These are phyloP conservation scores for Neonectria sp. DNA, from an alignment of 2,329 filamentous ascomycete species.

Conservation along the genomic window DNA sequence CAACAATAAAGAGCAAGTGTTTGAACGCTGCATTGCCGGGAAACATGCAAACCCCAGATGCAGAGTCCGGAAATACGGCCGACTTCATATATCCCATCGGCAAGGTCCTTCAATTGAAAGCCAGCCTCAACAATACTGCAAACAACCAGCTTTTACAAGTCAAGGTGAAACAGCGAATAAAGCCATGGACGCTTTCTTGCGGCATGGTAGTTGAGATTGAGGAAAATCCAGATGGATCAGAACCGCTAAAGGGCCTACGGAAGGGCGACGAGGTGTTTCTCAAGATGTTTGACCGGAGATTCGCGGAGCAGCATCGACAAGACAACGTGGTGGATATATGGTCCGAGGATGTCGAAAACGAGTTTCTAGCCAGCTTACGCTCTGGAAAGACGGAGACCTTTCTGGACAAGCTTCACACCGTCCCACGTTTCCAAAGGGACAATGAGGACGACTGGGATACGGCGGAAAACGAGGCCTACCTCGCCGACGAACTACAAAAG, in stretches of 20 bases:
- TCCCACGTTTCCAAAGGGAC: not conserved
- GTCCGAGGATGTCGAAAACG: conserved; percentile 7
- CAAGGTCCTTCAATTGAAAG: not conserved
- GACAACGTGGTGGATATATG: conserved; percentile 32
- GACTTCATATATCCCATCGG: conserved; percentile 4
- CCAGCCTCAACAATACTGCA: not conserved
- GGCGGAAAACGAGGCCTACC: conserved; percentile 36
- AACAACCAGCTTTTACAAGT: not conserved
- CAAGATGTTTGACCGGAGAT: conserved; percentile 44
- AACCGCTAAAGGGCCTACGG: not conserved
- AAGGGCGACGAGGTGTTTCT: conserved; percentile 33
- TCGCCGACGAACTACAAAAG: conserved; percentile 16
- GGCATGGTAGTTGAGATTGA: conserved; percentile 42
- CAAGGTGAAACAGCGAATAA: conserved; percentile 3
- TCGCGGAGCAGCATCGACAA: conserved; percentile 31
- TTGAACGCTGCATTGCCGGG: not conserved
- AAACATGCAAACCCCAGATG: not conserved
- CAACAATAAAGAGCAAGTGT: not conserved
- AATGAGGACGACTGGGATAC: conserved; percentile 36
- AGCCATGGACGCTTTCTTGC: conserved; percentile 32
- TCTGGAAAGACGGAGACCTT: conserved; percentile 9
- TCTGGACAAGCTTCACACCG: conserved; percentile 14
- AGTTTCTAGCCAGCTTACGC: not conserved
- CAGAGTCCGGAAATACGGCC: not conserved
- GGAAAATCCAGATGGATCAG: conserved; percentile 24